phyloP scores from a whole-genome alignment of 2,329 filamentous ascomycete species.

The Aureobasidium sp. region DNA sequence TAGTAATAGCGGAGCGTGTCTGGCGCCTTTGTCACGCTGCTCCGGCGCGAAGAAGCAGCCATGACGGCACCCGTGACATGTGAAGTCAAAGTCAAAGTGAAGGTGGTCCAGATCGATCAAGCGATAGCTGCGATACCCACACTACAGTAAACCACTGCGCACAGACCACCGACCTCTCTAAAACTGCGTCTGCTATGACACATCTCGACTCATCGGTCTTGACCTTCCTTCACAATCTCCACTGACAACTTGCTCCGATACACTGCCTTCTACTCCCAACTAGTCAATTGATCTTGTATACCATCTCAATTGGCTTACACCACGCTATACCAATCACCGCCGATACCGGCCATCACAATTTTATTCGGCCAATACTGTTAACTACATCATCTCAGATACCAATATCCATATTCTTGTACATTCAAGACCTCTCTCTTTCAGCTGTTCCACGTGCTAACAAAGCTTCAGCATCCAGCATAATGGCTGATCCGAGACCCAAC shows the following conservation, averaged over 20 bases:
- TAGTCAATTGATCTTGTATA: not conserved
- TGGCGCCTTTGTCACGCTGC: not conserved
- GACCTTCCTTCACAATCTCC: not conserved
- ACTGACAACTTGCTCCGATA: not conserved
- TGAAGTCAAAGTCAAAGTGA: no score
- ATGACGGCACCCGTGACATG: not conserved
- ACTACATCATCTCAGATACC: not conserved
- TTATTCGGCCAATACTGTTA: not conserved
- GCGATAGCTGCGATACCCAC: not conserved
- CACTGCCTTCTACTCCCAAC: not conserved
- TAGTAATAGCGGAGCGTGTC: not conserved
- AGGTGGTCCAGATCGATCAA: no score
- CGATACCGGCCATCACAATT: constrained; percentile 8
- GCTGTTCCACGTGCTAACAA: not conserved
- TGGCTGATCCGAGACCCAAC: constrained; percentile 43
- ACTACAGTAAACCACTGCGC: not conserved
- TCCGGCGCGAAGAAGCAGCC: not conserved
- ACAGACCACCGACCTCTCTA: constrained; percentile 1
- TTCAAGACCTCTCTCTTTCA: not conserved
- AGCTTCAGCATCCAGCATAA: constrained; percentile 8
- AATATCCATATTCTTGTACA: not conserved
- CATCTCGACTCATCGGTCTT: constrained; percentile 5
- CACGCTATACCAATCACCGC: not conserved
- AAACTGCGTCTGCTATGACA: constrained; percentile 6
- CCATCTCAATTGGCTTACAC: not conserved